These are phyloP conservation scores for Lizonia empirigonia DNA, from an alignment of 2,329 filamentous ascomycete genomes.

Conservation along the genomic window DNA sequence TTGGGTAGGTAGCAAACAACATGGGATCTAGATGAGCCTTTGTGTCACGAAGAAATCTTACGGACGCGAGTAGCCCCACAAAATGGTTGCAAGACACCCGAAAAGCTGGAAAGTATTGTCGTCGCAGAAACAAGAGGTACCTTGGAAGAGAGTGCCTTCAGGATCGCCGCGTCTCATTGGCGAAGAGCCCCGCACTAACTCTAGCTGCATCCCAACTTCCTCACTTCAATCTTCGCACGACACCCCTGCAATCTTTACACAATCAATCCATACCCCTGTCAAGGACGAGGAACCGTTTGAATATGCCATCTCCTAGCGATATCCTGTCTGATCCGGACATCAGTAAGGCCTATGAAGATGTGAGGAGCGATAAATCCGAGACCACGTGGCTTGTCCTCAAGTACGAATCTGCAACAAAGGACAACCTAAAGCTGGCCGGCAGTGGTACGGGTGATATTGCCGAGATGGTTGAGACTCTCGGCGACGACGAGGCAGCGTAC, in stretches of 20 bases:
- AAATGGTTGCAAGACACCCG: neutral
- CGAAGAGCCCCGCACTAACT: slow-evolving; percentile 16
- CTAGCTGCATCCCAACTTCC: slow-evolving; percentile 20
- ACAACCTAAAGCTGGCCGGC: slow-evolving; percentile 61
- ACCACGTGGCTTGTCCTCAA: slow-evolving; percentile 72
- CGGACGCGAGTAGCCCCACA: neutral
- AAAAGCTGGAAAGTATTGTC: neutral
- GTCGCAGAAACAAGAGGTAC: neutral
- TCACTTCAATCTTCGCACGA: slow-evolving; percentile 8
- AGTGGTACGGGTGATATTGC: slow-evolving; percentile 66
- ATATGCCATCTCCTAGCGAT: slow-evolving; percentile 39
- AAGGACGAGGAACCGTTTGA: neutral
- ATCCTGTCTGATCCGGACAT: slow-evolving; percentile 59
- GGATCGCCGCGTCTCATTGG: slow-evolving; percentile 7
- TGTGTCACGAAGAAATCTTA: neutral
- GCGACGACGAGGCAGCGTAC: slow-evolving; percentile 67
- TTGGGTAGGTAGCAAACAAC: neutral
- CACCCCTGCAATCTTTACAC: slow-evolving; percentile 10
- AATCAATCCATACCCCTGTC: neutral
- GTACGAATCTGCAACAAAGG: slow-evolving; percentile 55
- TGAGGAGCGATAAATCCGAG: slow-evolving; percentile 68
- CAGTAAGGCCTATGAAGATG: slow-evolving; percentile 67
- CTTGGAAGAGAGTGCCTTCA: neutral
- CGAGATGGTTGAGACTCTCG: slow-evolving; percentile 63
- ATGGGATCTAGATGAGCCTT: neutral